Conservation (phyloP, 352 stramenopile species). For the Pythium coloratum region DNA sequence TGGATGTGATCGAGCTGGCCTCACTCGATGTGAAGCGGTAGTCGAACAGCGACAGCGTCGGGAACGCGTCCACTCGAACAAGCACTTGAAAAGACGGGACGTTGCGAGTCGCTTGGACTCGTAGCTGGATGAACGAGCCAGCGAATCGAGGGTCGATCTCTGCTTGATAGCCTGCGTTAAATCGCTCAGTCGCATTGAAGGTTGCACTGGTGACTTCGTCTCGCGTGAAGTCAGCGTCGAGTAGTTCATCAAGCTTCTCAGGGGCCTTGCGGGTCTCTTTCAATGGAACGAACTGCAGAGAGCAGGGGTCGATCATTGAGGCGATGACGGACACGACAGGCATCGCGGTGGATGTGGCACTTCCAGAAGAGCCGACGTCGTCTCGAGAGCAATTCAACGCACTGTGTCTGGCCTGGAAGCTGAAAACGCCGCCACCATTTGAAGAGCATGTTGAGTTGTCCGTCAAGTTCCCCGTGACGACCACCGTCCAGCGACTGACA, state of each 20-base stretch:
- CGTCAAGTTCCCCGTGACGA: constrained; percentile 14
- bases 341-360: neutral
- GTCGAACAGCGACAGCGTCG: constrained; percentile 12
- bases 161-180: constrained; percentile 5
- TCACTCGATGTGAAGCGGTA: constrained; percentile 15
- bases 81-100: constrained; percentile 16
- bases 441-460: constrained; percentile 19
- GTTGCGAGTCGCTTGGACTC: constrained; percentile 3
- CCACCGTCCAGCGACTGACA: constrained; percentile 15
- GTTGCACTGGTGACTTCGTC: neutral
- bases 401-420: neutral
- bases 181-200: constrained; percentile 2
- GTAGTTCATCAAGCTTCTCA: neutral
- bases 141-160: constrained; percentile 1
- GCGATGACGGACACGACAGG: neutral
- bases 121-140: constrained; percentile 6
- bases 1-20: neutral
- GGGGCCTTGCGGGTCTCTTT: neutral
- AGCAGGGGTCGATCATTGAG: constrained; percentile 1
- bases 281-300: neutral
- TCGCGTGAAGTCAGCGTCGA: constrained; percentile 2
- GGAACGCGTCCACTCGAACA: constrained; percentile 10
- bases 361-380: neutral
- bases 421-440: constrained; percentile 17
- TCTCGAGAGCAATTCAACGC: constrained; percentile 3